Conservation (phyloP, 2,329 filamentous ascomycete genomes). For the Xylaria sp. region DNA sequence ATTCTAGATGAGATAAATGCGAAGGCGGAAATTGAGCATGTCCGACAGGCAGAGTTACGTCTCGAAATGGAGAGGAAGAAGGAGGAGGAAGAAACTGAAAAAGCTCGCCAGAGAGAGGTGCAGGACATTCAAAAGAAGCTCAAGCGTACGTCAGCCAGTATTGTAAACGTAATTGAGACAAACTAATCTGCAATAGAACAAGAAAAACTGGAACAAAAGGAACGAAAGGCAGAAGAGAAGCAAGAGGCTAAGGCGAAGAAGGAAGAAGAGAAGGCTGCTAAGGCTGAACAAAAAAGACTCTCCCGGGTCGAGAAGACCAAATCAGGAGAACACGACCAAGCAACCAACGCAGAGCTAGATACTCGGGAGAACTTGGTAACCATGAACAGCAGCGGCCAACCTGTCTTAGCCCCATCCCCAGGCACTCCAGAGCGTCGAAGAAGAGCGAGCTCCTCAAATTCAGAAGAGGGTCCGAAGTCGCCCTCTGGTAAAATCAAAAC, state of each 20-base stretch:
- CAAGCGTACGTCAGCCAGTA: conserved; percentile 57
- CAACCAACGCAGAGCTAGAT: conserved; percentile 37
- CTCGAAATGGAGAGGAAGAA: conserved; percentile 70
- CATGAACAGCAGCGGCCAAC: conserved; percentile 35
- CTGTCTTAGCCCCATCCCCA: conserved; percentile 29
- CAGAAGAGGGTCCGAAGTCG: conserved; percentile 34
- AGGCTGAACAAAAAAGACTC: conserved; percentile 58
- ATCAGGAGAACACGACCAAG: conserved; percentile 43
- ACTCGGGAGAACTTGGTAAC: conserved; percentile 19
- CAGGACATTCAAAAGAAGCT: conserved; percentile 59
- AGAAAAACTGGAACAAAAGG: conserved; percentile 54
- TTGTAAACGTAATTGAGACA: conserved; percentile 15
- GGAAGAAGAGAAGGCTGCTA: conserved; percentile 58
- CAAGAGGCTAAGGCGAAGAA: conserved; percentile 45
- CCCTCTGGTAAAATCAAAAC: conserved; percentile 49
- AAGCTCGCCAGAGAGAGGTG: conserved; percentile 57
- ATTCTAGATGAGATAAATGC: conserved; percentile 84
- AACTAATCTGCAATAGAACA: conserved; percentile 46
- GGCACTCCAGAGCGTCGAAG: conserved; percentile 15
- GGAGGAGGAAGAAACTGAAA: conserved; percentile 59
- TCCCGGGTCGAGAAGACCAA: conserved; percentile 61
- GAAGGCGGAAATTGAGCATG: conserved; percentile 74
- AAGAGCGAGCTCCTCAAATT: conserved; percentile 17
- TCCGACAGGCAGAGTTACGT: conserved; percentile 66
- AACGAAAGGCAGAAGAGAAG: conserved; percentile 58